Conservation (phyloP, 106 monocot species). For the Dendrobium chrysotoxum region DNA sequence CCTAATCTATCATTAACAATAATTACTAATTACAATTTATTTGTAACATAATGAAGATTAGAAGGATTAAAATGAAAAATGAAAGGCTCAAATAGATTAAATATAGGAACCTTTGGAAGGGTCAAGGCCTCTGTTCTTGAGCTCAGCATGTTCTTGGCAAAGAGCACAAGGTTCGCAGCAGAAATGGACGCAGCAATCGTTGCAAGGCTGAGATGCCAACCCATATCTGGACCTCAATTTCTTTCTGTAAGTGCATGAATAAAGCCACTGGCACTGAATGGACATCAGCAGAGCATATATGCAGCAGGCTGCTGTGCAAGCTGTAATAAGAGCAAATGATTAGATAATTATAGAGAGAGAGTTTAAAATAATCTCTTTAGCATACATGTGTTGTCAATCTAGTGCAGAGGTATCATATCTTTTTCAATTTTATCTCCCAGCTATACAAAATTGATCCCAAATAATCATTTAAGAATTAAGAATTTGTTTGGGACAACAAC, state of each 20-base stretch:
- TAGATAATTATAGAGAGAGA: too few relatives aligned
- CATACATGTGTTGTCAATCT: neutral
- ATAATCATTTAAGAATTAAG: too few relatives aligned
- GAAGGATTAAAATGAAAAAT: neutral
- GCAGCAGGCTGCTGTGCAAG: constrained; percentile 12
- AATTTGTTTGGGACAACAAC: too few relatives aligned
- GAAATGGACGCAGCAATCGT: constrained; percentile 21
- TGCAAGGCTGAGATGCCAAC: constrained; percentile 13
- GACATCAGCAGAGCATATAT: constrained; percentile 1
- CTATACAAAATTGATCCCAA: too few relatives aligned
- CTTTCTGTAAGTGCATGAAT: constrained; percentile 16
- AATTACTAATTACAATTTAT: too few relatives aligned
- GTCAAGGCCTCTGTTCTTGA: constrained; percentile 7
- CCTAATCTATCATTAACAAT: too few relatives aligned
- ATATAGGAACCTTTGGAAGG: constrained; percentile 3
- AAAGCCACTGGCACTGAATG: constrained; percentile 6
- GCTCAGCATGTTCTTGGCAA: constrained; percentile 20
- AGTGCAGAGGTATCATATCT: too few relatives aligned
- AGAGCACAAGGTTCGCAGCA: constrained; percentile 20
- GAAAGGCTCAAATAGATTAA: neutral
- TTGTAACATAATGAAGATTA: neutral
- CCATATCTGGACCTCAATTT: constrained; percentile 13
- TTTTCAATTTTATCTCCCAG: too few relatives aligned
- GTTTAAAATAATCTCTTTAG: too few relatives aligned
- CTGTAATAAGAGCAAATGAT: neutral